Evolutionary conservation across 257 asterid genomes (phyloP), one percentile per base, ranked within the genome.

Genomic region (Solanum virginianum): DNA sequence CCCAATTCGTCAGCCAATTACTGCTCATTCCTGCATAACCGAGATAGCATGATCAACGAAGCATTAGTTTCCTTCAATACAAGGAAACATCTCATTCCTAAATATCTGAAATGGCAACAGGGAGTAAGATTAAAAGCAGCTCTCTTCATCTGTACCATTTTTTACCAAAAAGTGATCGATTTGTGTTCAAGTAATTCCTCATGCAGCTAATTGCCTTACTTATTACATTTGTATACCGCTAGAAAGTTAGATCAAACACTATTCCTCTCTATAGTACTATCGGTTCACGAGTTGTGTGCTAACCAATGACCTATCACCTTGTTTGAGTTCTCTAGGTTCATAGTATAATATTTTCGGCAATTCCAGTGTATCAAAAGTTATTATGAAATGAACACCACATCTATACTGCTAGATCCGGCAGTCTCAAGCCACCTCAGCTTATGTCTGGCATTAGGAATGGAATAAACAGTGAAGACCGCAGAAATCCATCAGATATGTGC

Each of bases 11-110:
- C 81, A 81, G 84, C 82, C 86, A 49, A 66, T 70, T 81, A 6
- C 86, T 79, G 47, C 85, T 41, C 24, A 36, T 43, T 81, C 94
- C 97, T 91, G 89, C 85, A 86, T 66, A 18, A 20, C 75, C 41
- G 1, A 49, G 56, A 80, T 32, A 68, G 59, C 36, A 5, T 18
- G 45, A 75, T 75, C 45, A 75, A 26, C 11, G 45, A 49, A 49
- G 82, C 82, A 8, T 75, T 24, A 75, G 45, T 51, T 49, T 53
- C 81, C 26, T 49, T 11, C 60, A 4, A 49, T 49, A 53, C 8
- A 24, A 49, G 45, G 6, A 75, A 15, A 53, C 55, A 49, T 7
- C 20, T 15, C 43, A 15, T 49, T 10, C 82, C 39, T 16, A 26
- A 75, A 49, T 7, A 75, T 26, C 43, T 32, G 75, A 75, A 49